A percentile compares a stretch with the other conserved stretches of the same genome.
These are phyloP conservation scores for Russula ochroleuca DNA, from an alignment of 768 basidiomycete genomes.

Conservation along the genomic window DNA sequence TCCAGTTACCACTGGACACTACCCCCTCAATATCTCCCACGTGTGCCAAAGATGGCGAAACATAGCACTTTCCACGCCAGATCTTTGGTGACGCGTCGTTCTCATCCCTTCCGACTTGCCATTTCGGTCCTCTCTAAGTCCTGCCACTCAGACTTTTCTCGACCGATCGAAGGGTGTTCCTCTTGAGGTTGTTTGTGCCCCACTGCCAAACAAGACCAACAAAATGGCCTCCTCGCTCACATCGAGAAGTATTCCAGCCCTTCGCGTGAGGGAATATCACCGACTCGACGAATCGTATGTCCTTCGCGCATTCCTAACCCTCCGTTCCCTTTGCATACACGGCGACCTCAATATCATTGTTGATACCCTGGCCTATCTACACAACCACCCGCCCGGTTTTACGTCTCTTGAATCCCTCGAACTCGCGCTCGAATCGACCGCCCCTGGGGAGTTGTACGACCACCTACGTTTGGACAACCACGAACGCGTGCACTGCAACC, in stretches of 20 bases:
- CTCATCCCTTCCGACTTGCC: conserved; percentile 7
- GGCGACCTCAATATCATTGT: conserved; percentile 9
- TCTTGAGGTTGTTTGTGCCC: too few species aligned
- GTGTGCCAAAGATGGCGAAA: conserved; percentile 23
- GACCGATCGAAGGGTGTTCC: not conserved
- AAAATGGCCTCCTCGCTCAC: not conserved
- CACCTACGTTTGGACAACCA: not conserved
- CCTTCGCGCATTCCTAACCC: conserved; percentile 7
- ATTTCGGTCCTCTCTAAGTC: not conserved
- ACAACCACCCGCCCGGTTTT: conserved; percentile 1
- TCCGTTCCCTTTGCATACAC: conserved; percentile 11
- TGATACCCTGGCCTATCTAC: conserved; percentile 12
- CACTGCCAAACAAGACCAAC: too few species aligned
- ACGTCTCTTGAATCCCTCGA: conserved; percentile 16
- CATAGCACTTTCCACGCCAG: conserved; percentile 22
- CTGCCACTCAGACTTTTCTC: not conserved
- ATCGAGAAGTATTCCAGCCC: too few species aligned
- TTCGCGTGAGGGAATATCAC: not conserved
- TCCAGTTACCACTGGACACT: conserved; percentile 4
- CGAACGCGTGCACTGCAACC: not conserved
- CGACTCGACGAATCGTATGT: not conserved
- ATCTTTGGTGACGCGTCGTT: conserved; percentile 23
- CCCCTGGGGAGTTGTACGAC: conserved; percentile 6
- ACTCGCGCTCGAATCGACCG: not conserved
- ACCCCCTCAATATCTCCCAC: conserved; percentile 21